phyloP scores from a whole-genome alignment of 495 filamentous ascomycete species.

The Endocarpon pusillum region DNA sequence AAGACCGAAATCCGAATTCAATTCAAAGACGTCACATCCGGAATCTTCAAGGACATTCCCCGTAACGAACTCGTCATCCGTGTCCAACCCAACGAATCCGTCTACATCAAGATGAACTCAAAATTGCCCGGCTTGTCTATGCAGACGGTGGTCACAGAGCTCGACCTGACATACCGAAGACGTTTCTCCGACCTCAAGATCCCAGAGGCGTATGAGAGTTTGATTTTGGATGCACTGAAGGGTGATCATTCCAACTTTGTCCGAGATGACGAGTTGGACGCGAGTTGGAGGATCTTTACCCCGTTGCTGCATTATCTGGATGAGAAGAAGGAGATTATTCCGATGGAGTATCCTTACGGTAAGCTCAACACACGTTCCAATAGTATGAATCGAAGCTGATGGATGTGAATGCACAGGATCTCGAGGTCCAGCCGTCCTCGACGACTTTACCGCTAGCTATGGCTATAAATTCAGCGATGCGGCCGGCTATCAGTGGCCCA shows the following conservation, averaged over 20 bases:
- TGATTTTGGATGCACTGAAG: conserved; percentile 95
- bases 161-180: conserved; percentile 94
- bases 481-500: conserved; percentile 88
- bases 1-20: conserved; percentile 99
- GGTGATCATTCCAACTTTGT: conserved; percentile 99
- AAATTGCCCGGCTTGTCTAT: conserved; percentile 96
- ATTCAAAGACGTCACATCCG: conserved; percentile 97
- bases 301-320: conserved; percentile 96
- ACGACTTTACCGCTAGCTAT: conserved; percentile 95
- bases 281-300: conserved; percentile 97
- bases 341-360: conserved; percentile 99
- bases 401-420: conserved; percentile 55
- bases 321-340: conserved; percentile 96
- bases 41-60: conserved; percentile 99
- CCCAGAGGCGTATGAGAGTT: conserved; percentile 94
- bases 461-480: conserved; percentile 98
- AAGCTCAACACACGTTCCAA: conserved; percentile 17
- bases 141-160: conserved; percentile 98
- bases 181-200: conserved; percentile 99
- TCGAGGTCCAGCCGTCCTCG: conserved; percentile 85
- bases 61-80: conserved; percentile 98
- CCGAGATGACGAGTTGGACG: conserved; percentile 93
- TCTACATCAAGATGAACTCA: conserved; percentile 99
- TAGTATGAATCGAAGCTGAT: neutral
- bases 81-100: conserved; percentile 97